Conservation (phyloP, 2,329 filamentous ascomycete genomes). For the Hypoxylon sp. region DNA sequence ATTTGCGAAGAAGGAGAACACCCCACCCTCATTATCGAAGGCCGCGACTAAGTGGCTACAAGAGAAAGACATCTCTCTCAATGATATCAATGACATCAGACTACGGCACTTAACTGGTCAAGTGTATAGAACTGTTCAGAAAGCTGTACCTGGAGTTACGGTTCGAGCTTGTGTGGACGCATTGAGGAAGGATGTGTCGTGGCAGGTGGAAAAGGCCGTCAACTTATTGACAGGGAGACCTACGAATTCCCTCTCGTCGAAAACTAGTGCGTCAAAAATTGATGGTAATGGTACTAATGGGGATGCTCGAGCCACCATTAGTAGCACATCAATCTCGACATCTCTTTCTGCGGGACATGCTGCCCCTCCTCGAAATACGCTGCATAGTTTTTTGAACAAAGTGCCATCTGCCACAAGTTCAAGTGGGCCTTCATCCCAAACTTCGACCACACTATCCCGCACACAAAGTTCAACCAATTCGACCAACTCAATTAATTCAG, state of each 20-base stretch:
- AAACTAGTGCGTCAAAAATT: constrained; percentile 14
- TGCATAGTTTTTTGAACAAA: constrained; percentile 37
- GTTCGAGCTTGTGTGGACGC: constrained; percentile 52
- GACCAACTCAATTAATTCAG: constrained; percentile 35
- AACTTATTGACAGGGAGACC: constrained; percentile 42
- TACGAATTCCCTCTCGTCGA: constrained; percentile 26
- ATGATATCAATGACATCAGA: constrained; percentile 52
- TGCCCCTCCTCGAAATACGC: constrained; percentile 23
- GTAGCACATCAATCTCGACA: not conserved
- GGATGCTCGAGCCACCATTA: not conserved
- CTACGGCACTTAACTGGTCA: constrained; percentile 52
- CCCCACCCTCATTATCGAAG: constrained; percentile 32
- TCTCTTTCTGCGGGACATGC: not conserved
- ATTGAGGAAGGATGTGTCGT: constrained; percentile 46
- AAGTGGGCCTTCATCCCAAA: constrained; percentile 29
- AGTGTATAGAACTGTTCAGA: constrained; percentile 51
- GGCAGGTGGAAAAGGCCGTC: constrained; percentile 51
- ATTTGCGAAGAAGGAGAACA: constrained; percentile 49
- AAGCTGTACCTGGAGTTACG: constrained; percentile 48
- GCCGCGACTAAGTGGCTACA: constrained; percentile 28
- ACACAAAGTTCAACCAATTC: constrained; percentile 37
- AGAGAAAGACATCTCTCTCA: constrained; percentile 48
- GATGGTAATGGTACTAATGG: not conserved
- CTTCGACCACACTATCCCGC: constrained; percentile 26
- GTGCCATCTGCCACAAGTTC: constrained; percentile 22